phyloP scores from a whole-genome alignment of 192 early-diverging fungal species.

The Endogone sp. region DNA sequence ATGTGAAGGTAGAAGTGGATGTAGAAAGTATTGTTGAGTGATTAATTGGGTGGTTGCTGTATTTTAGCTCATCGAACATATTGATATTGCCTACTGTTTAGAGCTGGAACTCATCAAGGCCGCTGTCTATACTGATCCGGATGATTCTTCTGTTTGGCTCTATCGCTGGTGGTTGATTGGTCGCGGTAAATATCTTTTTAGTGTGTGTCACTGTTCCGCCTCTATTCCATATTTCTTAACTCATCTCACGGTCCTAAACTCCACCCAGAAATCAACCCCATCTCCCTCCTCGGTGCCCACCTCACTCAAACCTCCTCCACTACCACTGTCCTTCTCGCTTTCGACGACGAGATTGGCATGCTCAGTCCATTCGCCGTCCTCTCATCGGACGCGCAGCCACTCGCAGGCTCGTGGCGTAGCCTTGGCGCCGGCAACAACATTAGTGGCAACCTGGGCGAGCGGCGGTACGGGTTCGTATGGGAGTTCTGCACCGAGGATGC shows the following conservation, averaged over 20 bases:
- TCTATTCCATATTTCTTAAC: background rate
- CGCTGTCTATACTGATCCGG: slow-evolving; percentile 95
- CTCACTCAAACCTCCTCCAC: slow-evolving; percentile 24
- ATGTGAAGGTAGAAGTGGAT: too few species aligned
- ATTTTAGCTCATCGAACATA: too few species aligned
- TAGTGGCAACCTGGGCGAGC: background rate
- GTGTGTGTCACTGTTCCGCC: background rate
- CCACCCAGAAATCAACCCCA: slow-evolving; percentile 4
- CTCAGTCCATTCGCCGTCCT: slow-evolving; percentile 16
- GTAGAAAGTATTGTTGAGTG: too few species aligned
- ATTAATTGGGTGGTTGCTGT: too few species aligned
- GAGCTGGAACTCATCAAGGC: slow-evolving; percentile 85
- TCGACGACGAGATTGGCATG: slow-evolving; percentile 32
- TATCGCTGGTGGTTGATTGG: slow-evolving; percentile 95
- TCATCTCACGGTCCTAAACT: background rate
- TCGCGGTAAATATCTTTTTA: slow-evolving; percentile 22
- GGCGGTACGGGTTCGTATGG: background rate
- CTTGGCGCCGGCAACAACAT: slow-evolving; percentile 9
- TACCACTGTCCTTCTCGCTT: slow-evolving; percentile 28
- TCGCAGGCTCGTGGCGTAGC: slow-evolving; percentile 30
- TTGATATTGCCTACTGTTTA: slow-evolving; percentile 23
- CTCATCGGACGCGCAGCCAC: slow-evolving; percentile 17
- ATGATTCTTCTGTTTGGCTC: slow-evolving; percentile 96
- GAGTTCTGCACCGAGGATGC: background rate
- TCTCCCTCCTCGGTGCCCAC: slow-evolving; percentile 27